Evolutionary conservation across 2,329 filamentous ascomycete genomes (phyloP).

Genomic region (Bertia moriformis): DNA sequence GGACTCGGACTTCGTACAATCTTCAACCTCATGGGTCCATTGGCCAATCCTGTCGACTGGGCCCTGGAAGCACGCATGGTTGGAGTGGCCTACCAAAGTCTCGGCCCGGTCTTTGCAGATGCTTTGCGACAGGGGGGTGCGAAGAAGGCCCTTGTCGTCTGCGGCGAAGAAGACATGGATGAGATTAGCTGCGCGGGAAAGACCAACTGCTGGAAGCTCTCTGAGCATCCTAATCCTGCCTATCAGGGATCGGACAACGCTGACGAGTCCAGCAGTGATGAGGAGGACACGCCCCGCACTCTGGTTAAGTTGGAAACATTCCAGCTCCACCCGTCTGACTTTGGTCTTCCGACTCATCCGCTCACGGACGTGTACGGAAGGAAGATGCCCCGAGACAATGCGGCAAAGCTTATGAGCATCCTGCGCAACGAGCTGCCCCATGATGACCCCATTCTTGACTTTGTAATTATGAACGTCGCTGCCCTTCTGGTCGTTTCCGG

Average conservation of each 20-base stretch:
- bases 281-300: neutral
- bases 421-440: slow-evolving; percentile 57
- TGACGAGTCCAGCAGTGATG: slow-evolving; percentile 14
- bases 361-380: slow-evolving; percentile 69
- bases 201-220: slow-evolving; percentile 78
- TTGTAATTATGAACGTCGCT: slow-evolving; percentile 87
- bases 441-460: slow-evolving; percentile 77
- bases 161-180: slow-evolving; percentile 86
- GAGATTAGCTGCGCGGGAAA: slow-evolving; percentile 83
- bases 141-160: slow-evolving; percentile 77
- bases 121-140: slow-evolving; percentile 64
- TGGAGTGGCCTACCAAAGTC: slow-evolving; percentile 76
- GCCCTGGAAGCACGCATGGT: slow-evolving; percentile 78
- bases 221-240: slow-evolving; percentile 17
- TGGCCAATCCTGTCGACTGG: slow-evolving; percentile 79
- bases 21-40: slow-evolving; percentile 88
- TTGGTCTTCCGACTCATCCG: slow-evolving; percentile 64
- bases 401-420: slow-evolving; percentile 65
- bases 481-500: slow-evolving; percentile 76
- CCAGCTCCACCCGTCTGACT: slow-evolving; percentile 66
- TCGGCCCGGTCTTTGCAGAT: slow-evolving; percentile 80
- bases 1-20: slow-evolving; percentile 90
- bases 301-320: slow-evolving; percentile 58
- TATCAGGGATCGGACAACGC: neutral
- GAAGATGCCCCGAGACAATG: slow-evolving; percentile 76